A percentile compares a stretch with the other conserved stretches of the same genome.
phyloP scores from a whole-genome alignment of 225 moss, liverwort and hornwort species.

The Pseudisothecium myosuroides region DNA sequence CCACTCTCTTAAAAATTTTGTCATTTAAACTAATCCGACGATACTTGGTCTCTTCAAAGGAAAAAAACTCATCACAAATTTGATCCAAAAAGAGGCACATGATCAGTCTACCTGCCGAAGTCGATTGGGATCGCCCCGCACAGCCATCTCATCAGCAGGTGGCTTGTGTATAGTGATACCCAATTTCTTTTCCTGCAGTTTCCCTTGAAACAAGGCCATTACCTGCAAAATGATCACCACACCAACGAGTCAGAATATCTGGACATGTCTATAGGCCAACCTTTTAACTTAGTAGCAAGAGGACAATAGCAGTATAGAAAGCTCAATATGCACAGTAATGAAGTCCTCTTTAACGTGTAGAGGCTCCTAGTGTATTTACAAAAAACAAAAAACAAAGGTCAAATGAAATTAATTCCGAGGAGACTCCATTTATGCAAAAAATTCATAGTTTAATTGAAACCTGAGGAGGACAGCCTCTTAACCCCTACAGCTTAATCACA shows the following conservation, averaged over 20 bases:
- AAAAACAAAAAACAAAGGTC: background rate
- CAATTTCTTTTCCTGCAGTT: conserved; percentile 61
- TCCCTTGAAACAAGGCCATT: conserved; percentile 67
- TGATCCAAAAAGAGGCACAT: background rate
- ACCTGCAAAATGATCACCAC: conserved; percentile 19
- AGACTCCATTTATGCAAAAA: too few relatives aligned
- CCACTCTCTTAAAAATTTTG: background rate
- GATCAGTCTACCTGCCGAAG: conserved; percentile 49
- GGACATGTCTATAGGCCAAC: background rate
- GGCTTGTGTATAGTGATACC: conserved; percentile 42
- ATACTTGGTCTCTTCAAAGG: background rate
- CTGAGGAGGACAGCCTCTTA: background rate
- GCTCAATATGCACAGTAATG: too few relatives aligned
- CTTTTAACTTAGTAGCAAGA: background rate
- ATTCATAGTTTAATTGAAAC: background rate
- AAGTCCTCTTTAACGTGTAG: background rate
- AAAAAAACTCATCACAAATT: background rate
- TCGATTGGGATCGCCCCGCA: conserved; percentile 69
- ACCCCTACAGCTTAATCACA: background rate
- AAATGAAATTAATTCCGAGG: background rate
- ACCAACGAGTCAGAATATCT: background rate
- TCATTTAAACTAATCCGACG: too few relatives aligned
- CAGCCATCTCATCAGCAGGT: conserved; percentile 34
- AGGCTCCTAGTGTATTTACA: background rate
- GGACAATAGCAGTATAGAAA: background rate